Conservation (phyloP, 148 eudicot species). For the Fagopyrum esculentum region DNA sequence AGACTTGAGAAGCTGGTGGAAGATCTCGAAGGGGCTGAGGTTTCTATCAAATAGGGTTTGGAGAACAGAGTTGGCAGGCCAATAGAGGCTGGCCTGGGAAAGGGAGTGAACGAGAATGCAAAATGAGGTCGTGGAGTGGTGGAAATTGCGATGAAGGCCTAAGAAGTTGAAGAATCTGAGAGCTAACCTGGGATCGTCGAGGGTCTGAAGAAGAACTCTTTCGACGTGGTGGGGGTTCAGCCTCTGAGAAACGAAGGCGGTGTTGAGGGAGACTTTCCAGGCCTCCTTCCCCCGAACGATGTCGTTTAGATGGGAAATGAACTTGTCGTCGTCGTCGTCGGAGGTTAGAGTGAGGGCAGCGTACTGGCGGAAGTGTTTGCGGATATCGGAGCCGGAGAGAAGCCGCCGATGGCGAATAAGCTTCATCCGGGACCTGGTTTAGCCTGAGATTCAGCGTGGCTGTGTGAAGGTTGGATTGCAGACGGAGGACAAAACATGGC, state of each 20-base stretch:
- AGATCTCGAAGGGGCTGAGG: slow-evolving; percentile 21
- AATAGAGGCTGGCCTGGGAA: slow-evolving; percentile 29
- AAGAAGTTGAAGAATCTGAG: slow-evolving; percentile 78
- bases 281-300: slow-evolving; percentile 32
- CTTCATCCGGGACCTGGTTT: slow-evolving; percentile 10
- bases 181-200: slow-evolving; percentile 51
- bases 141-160: slow-evolving; percentile 62
- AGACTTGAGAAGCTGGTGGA: slow-evolving; percentile 22
- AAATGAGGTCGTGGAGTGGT: slow-evolving; percentile 60
- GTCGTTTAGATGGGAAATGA: slow-evolving; percentile 29
- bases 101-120: slow-evolving; percentile 56
- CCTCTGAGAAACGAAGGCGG: slow-evolving; percentile 22
- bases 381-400: slow-evolving; percentile 5
- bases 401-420: slow-evolving; percentile 11
- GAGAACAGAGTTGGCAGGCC: slow-evolving; percentile 71
- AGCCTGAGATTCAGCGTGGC: background rate
- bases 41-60: slow-evolving; percentile 31
- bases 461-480: no score
- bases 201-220: slow-evolving; percentile 31
- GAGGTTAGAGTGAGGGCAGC: slow-evolving; percentile 1
- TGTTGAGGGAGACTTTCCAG: slow-evolving; percentile 33
- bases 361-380: slow-evolving; percentile 13
- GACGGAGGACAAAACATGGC: no score
- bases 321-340: slow-evolving; percentile 36
- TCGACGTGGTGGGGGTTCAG: slow-evolving; percentile 47